phyloP scores from a whole-genome alignment of 352 stramenopile species.

The Globisporangium okanoganense region DNA sequence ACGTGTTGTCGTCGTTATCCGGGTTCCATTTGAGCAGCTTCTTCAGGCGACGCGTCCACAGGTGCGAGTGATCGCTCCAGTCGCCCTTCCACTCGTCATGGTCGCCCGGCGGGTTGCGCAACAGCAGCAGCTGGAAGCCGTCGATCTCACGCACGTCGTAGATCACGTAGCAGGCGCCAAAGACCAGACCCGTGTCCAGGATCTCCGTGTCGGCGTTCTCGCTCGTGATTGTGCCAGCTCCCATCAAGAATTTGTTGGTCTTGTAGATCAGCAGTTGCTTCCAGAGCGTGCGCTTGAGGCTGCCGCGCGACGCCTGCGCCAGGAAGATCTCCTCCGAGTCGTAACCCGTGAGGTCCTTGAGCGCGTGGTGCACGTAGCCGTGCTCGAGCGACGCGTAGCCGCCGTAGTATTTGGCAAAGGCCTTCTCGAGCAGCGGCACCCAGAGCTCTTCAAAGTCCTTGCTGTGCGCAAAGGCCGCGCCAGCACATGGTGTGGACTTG shows the following conservation, averaged over 20 bases:
- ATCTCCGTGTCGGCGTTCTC: constrained; percentile 86
- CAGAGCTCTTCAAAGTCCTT: constrained; percentile 89
- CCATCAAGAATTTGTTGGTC: constrained; percentile 89
- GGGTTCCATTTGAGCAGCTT: constrained; percentile 61
- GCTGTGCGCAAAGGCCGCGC: constrained; percentile 86
- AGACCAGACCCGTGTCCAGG: constrained; percentile 87
- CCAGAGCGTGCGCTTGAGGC: constrained; percentile 89
- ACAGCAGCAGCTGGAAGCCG: constrained; percentile 80
- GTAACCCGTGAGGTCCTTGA: constrained; percentile 85
- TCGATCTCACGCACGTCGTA: constrained; percentile 88
- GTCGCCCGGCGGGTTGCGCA: constrained; percentile 91
- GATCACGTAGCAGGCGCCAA: constrained; percentile 89
- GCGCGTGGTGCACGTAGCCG: constrained; percentile 89
- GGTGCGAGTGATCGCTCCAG: constrained; percentile 88
- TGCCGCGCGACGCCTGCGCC: constrained; percentile 70
- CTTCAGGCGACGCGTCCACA: constrained; percentile 90
- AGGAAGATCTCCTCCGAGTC: constrained; percentile 89
- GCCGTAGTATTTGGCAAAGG: constrained; percentile 91
- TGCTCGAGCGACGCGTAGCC: constrained; percentile 83
- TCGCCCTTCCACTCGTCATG: constrained; percentile 92
- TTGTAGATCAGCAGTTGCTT: constrained; percentile 84
- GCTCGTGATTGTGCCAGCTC: constrained; percentile 81
- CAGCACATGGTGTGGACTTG: constrained; percentile 52
- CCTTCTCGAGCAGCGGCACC: constrained; percentile 92
- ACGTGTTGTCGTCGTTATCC: constrained; percentile 87